These are phyloP conservation scores for Diaporthe citri DNA, from an alignment of 2,329 filamentous ascomycete genomes.

Conservation along the genomic window DNA sequence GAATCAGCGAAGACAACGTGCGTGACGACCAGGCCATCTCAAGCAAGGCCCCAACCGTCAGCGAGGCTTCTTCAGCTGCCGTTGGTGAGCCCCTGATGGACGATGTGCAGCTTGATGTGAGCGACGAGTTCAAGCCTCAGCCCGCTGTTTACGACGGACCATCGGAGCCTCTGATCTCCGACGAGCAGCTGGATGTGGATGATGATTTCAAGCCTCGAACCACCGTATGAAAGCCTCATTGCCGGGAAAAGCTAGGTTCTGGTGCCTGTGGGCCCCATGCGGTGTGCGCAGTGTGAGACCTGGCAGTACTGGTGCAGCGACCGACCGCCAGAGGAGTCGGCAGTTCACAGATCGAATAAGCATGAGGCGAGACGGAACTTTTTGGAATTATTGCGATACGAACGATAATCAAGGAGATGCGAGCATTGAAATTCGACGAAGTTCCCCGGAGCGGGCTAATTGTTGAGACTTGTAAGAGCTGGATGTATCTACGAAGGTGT, in stretches of 20 bases:
- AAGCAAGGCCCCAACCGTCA: slow-evolving; percentile 3
- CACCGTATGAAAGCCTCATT: background rate
- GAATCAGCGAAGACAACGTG: background rate
- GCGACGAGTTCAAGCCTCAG: background rate
- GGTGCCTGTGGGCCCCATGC: too few species aligned
- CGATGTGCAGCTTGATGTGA: background rate
- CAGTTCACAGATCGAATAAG: background rate
- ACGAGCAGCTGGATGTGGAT: slow-evolving; percentile 35
- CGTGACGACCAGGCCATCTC: slow-evolving; percentile 23
- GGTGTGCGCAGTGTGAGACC: background rate
- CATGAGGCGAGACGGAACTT: background rate
- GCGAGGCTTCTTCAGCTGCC: background rate
- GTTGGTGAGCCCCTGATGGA: slow-evolving; percentile 10
- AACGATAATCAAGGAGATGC: background rate
- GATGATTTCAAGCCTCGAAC: slow-evolving; percentile 37
- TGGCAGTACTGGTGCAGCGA: background rate
- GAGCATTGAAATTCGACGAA: background rate
- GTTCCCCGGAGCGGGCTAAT: background rate
- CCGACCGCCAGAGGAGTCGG: too few species aligned
- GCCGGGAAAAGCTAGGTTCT: rapidly evolving
- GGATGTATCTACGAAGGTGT: background rate
- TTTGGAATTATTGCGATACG: background rate
- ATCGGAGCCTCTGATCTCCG: slow-evolving; percentile 32
- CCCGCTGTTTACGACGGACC: background rate
- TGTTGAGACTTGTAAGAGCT: slow-evolving; percentile 1